Evolutionary conservation across 176 grass and related monocot genomes (phyloP), one percentile per base, ranked within the genome.

Genomic region (Paspalum vaginatum): DNA sequence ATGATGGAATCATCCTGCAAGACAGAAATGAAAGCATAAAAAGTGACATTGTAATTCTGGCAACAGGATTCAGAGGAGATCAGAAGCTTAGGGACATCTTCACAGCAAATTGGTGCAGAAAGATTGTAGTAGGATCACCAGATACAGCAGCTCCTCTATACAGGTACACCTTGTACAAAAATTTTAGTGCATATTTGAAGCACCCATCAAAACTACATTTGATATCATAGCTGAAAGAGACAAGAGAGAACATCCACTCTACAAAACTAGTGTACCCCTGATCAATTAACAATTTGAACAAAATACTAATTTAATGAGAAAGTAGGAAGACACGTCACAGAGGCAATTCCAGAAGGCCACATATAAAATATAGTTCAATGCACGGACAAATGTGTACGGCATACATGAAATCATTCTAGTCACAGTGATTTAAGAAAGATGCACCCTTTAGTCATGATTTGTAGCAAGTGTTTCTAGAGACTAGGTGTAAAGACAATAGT

Each of bases 71-170:
- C 85, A 93, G 60, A 73, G 96, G 92, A 24, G 92, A 95, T 60
- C 84, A 93, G 81, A 98, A 98, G 80, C 92, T 98, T 74, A 89
- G 87, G 86, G 80, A 89, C 61, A 73, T 98, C 24, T 98, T 98
- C 83, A 83, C 61, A 68, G 79, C 88, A 68, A 83, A 85, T 45
- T 91, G 87, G 76, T 85, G 94, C 49, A 89, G 78, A 71, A 85
- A 79, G 12, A 89, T 91, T 71, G 90, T 91, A 18, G 84, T 76
- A 54, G 88, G 92, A 9, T 91, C 92, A 86, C 84, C 82, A 54
- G 75, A 70, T 75, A 84, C 86, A 20, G 24, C 79, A 18, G 83
- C 88, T 67, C 86, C 90, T 82, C 87, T 99, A 53, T 93, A 95
- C 79, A 95, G 96, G 92, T 98, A 61, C 13, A 44, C 11, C 9